These are phyloP conservation scores for Ophiostoma quercus DNA, from an alignment of 2,329 filamentous ascomycete genomes.

Conservation along the genomic window DNA sequence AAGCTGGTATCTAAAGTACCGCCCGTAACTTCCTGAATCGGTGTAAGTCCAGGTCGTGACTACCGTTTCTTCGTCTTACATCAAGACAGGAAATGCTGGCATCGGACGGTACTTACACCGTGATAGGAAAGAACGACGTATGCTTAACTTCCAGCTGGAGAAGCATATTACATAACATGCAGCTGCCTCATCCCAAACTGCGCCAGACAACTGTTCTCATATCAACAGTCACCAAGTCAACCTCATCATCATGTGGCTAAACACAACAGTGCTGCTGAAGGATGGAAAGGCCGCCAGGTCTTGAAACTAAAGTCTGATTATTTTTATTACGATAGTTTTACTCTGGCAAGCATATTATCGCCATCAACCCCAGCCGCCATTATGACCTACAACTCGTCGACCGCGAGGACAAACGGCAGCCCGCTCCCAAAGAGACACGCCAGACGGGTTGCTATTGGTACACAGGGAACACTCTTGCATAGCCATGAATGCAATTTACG, in stretches of 20 bases:
- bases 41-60: conserved; percentile 16
- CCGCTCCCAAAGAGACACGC: not conserved
- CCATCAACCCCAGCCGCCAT: not conserved
- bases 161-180: not conserved
- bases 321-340: not conserved
- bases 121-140: not conserved
- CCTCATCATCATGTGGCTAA: not conserved
- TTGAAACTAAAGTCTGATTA: not conserved
- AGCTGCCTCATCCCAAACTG: not conserved
- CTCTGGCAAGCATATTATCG: not conserved
- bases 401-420: not conserved
- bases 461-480: not conserved
- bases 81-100: not conserved
- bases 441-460: not conserved
- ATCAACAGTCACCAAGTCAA: conserved; percentile 21
- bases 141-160: not conserved
- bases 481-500: not conserved
- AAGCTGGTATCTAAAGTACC: not conserved
- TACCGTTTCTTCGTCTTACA: not conserved
- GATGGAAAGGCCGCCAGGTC: not conserved
- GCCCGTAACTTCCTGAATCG: conserved; percentile 15
- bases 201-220: conserved; percentile 9
- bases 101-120: not conserved
- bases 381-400: not conserved
- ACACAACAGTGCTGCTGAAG: not conserved